Conservation (phyloP, 2,329 filamentous ascomycete genomes). For the Diaporthe helianthi region DNA sequence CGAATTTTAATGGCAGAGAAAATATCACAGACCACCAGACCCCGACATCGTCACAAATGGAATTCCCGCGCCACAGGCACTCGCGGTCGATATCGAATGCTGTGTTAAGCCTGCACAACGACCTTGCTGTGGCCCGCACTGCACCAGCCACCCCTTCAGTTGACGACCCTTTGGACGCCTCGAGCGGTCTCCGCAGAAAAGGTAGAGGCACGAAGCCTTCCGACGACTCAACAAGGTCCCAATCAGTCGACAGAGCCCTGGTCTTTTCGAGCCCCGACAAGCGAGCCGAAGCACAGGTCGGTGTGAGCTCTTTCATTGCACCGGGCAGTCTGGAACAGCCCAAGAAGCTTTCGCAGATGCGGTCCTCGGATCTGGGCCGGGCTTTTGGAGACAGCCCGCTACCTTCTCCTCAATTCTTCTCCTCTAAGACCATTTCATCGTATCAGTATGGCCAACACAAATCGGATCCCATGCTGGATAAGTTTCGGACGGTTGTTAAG, state of each 20-base stretch:
- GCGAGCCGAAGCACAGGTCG: conserved; percentile 69
- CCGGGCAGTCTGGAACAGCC: conserved; percentile 65
- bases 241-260: conserved; percentile 69
- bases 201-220: conserved; percentile 48
- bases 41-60: conserved; percentile 42
- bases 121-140: conserved; percentile 44
- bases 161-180: conserved; percentile 46
- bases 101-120: conserved; percentile 51
- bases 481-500: conserved; percentile 44
- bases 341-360: conserved; percentile 54
- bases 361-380: conserved; percentile 51
- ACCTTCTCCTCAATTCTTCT: conserved; percentile 49
- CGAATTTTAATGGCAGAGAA: conserved; percentile 48
- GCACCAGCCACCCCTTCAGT: conserved; percentile 48
- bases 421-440: conserved; percentile 46
- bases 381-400: conserved; percentile 41
- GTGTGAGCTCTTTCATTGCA: conserved; percentile 66
- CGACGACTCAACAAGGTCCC: conserved; percentile 61
- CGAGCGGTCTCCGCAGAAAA: conserved; percentile 53
- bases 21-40: conserved; percentile 42
- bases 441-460: conserved; percentile 52
- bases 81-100: conserved; percentile 54
- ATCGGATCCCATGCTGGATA: conserved; percentile 53
- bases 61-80: conserved; percentile 50
- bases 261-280: conserved; percentile 66